Base-by-base conservation (phyloP, 768 basidiomycete species). In the Boletales sp. region DNA sequence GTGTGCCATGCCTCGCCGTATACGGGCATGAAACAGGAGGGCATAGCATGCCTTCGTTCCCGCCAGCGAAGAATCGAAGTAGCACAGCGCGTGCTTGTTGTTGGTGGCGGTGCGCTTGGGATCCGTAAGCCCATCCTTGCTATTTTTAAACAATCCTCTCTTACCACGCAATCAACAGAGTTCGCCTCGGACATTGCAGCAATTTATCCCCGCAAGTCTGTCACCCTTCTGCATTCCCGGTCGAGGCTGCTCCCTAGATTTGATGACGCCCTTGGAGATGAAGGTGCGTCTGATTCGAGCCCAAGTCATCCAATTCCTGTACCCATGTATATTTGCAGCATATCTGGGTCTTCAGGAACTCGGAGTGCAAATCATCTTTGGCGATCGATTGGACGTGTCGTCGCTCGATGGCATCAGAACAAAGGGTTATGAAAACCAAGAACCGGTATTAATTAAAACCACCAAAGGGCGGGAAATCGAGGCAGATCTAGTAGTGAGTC, bases 91-190 rank as follows among this genome's bases (percentile, higher is more conserved):
- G 73, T 89, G 4, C 74, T 87, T 8, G 75, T 88, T 13, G 76
- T 87, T 3, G 87, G 87, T 2, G 86, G 84, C 11, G 87, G 87
- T 1, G 83, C 87, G 1, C 75, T 88, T 9, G 87, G 86, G 4
- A 80, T 88, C 25, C 83, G 84, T 86, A 61, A 57, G 81, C 3
- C 74, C 25, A 21, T 18, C 28, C 37, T 37, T 30, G 25, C 25
- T 28, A 28, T 28, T 28, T 28, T 28, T 28, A 28, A 28, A 28
- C 6, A 28, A 28, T 28, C 25, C 25, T 28, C 25, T 28, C 25
- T n/a, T n/a, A 28, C 6, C 25, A 28, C 7, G 25, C 25, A 7
- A 28, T 28, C 18, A 42, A 42, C 55, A 86, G 84, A 85, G 59
- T 81, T 81, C 53, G 82, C 83, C 0, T 76, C 80, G 4, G 84